Evolutionary conservation across 768 basidiomycete genomes (phyloP).

Genomic region (Boletus coccyginus): DNA sequence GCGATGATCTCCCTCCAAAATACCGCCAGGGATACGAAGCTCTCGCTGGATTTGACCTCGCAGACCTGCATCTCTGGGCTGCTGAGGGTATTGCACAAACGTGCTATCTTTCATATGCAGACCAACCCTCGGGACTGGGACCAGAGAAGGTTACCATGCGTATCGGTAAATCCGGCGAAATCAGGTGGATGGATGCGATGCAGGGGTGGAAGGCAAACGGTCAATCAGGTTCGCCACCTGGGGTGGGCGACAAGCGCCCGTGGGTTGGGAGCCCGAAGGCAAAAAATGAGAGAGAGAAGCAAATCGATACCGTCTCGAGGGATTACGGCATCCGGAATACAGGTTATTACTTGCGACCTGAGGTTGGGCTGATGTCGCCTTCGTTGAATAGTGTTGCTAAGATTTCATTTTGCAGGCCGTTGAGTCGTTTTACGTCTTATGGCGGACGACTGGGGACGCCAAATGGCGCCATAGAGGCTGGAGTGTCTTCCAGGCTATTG

Average conservation of each 20-base stretch:
- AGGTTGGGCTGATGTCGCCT: conserved; percentile 42
- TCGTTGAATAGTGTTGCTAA: background rate
- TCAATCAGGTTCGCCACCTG: conserved; percentile 48
- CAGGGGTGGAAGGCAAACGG: conserved; percentile 49
- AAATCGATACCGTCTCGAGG: conserved; percentile 30
- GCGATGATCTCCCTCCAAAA: conserved; percentile 19
- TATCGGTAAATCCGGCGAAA: conserved; percentile 21
- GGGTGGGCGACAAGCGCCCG: conserved; percentile 40
- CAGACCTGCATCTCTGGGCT: conserved; percentile 69
- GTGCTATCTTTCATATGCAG: conserved; percentile 70
- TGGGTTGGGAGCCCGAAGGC: conserved; percentile 27
- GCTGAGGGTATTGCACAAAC: conserved; percentile 72
- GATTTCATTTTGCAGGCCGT: conserved; percentile 47
- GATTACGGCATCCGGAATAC: conserved; percentile 53
- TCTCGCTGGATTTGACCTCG: conserved; percentile 49
- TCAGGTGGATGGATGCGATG: conserved; percentile 34
- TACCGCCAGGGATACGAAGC: conserved; percentile 33
- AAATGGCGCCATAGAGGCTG: conserved; percentile 73
- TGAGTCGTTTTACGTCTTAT: conserved; percentile 70
- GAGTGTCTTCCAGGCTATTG: conserved; percentile 66
- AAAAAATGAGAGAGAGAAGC: conserved; percentile 14
- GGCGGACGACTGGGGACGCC: conserved; percentile 63
- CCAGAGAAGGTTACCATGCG: conserved; percentile 53
- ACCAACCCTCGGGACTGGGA: conserved; percentile 64
- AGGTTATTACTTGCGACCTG: conserved; percentile 64